Base-by-base conservation (phyloP, 2,329 filamentous ascomycete genomes). In the Sporothrix sp. region DNA sequence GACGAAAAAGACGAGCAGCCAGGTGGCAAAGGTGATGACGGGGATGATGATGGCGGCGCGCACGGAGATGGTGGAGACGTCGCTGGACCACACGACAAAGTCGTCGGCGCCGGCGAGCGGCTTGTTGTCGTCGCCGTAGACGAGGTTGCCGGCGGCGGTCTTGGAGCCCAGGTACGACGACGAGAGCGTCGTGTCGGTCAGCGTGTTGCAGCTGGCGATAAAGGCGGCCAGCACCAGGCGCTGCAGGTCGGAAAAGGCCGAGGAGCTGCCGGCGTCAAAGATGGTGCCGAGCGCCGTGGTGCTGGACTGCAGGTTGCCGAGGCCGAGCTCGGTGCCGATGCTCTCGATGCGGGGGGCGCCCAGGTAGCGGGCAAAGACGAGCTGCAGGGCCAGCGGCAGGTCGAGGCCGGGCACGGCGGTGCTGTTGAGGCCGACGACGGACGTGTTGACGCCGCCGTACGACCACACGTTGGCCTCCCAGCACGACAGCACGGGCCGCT, bases 381-480 rank as follows among this genome's bases (percentile, higher is more conserved):
- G 35, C 45, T 57, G 59, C 30, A 61, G 42, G 1, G 39, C 46
- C 7, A 49, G 36, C 5, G 59, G 54, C 32, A 61, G 27, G 18
- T 56, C 44, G 4, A 61, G 54, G 9, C 59, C 59, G 11, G 59
- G 60, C 5, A 61, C 46, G 27, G 43, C 52, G n/a, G 54, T 56
- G 27, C 58, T 43, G 50, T 54, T 52, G 47, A 54, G 53, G 1
- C 32, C 51, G 14, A 48, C 43, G 30, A 60, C 53, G 25, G 57
- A 56, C 33, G 51, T 59, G 43, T 54, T 60, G n/a, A 45, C 30
- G 35, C 52, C 57, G 10, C 47, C 9, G 38, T 59, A 63, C 3
- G 57, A 59, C 62, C 62, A 63, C 7, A 61, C 51, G 47, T 61
- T 56, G 11, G 57, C 50, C 52, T 63, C 51, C 61, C 60, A 61